These are phyloP conservation scores for Penicillium sp. DNA, from an alignment of 2,329 filamentous ascomycete genomes.

Conservation along the genomic window DNA sequence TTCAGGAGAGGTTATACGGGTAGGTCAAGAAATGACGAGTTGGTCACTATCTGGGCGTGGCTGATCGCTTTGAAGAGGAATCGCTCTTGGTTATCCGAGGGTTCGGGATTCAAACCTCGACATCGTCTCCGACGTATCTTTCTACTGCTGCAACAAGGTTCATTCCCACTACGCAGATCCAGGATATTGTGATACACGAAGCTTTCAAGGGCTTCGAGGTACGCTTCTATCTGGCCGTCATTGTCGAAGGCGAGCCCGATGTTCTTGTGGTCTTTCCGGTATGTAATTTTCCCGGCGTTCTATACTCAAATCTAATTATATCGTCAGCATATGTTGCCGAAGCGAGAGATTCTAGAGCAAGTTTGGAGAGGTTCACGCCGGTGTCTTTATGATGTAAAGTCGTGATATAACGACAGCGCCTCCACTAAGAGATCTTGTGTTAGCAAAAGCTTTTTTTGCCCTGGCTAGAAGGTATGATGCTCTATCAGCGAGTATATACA, in stretches of 20 bases:
- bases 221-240: conserved; percentile 80
- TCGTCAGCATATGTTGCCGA: conserved; percentile 64
- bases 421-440: neutral
- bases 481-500: conserved; percentile 10
- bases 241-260: conserved; percentile 84
- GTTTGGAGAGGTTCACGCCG: conserved; percentile 85
- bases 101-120: conserved; percentile 84
- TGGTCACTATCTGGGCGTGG: neutral
- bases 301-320: conserved; percentile 6
- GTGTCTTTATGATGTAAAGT: conserved; percentile 72
- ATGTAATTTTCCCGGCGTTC: conserved; percentile 26
- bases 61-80: conserved; percentile 61
- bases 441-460: neutral
- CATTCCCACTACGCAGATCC: conserved; percentile 89
- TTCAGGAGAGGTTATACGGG: conserved; percentile 53
- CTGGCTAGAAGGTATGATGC: neutral
- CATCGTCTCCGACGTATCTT: conserved; percentile 67
- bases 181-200: conserved; percentile 92
- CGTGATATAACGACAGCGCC: conserved; percentile 31
- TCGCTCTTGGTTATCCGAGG: conserved; percentile 84
- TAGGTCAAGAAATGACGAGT: conserved; percentile 24
- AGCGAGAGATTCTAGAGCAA: conserved; percentile 71
- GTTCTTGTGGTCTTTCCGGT: conserved; percentile 93
- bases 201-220: conserved; percentile 92
- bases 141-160: conserved; percentile 63